These are phyloP conservation scores for Laburnicola sp. DNA, from an alignment of 2,329 filamentous ascomycete genomes.

Conservation along the genomic window DNA sequence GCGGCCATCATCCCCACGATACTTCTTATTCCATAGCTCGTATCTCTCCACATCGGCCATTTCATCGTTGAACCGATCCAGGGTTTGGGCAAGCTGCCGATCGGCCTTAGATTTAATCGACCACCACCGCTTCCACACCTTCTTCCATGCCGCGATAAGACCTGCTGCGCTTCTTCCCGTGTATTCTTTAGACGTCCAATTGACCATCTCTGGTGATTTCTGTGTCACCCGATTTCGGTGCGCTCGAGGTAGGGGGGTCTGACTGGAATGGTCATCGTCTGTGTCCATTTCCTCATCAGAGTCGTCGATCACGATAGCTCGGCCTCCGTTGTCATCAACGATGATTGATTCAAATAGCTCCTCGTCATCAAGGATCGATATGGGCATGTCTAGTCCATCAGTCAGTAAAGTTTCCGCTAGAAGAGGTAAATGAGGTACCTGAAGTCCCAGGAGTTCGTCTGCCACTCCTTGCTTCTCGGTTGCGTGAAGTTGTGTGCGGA, in stretches of 20 bases:
- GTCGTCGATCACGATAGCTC: conserved; percentile 10
- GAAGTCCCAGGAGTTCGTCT: neutral
- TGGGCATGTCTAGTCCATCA: conserved; percentile 10
- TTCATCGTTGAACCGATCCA: conserved; percentile 7
- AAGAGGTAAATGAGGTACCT: conserved; percentile 11
- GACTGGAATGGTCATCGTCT: conserved; percentile 8
- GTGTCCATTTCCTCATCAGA: conserved; percentile 9
- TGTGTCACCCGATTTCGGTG: conserved; percentile 6
- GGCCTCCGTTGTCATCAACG: conserved; percentile 7
- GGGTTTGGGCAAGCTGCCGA: conserved; percentile 7
- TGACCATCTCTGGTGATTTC: conserved; percentile 13
- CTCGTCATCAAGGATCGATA: conserved; percentile 5
- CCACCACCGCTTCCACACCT: conserved; percentile 6
- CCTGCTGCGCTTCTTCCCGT: conserved; percentile 9
- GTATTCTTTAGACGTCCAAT: conserved; percentile 14
- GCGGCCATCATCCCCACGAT: conserved; percentile 5
- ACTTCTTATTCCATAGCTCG: conserved; percentile 11
- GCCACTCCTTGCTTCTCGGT: too few relatives aligned
- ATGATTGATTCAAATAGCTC: conserved; percentile 10
- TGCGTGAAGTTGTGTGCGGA: too few relatives aligned
- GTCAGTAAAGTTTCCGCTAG: conserved; percentile 9
- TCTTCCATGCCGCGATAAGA: conserved; percentile 8
- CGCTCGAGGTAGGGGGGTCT: conserved; percentile 6
- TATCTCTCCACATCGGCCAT: conserved; percentile 5
- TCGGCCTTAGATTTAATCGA: conserved; percentile 3